These are phyloP conservation scores for Candida glucosophila DNA, from an alignment of 1,139 yeast species.

Conservation along the genomic window DNA sequence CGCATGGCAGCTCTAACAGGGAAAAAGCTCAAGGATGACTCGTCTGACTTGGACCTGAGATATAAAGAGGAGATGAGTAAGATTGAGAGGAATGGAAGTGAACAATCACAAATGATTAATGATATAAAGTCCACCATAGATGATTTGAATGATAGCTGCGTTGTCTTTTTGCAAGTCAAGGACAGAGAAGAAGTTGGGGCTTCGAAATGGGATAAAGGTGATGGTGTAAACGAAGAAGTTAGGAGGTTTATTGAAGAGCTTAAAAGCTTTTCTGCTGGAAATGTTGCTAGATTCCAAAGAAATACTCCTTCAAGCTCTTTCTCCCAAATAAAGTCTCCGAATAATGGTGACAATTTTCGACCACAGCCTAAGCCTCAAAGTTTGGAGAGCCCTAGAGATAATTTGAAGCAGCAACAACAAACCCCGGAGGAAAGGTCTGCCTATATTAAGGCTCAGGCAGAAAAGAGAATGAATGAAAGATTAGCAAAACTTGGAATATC, in stretches of 20 bases:
- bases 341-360: conserved; percentile 1
- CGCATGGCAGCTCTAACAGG: conserved; percentile 93
- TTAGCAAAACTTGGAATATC: conserved; percentile 78
- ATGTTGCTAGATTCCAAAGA: neutral
- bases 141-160: conserved; percentile 60
- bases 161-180: conserved; percentile 33
- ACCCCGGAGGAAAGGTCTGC: conserved; percentile 68
- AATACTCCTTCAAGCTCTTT: conserved; percentile 5
- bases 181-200: conserved; percentile 45
- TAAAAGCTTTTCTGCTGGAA: conserved; percentile 14
- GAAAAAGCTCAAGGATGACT: conserved; percentile 34
- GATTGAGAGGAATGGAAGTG: conserved; percentile 47
- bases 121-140: conserved; percentile 72
- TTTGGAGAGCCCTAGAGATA: conserved; percentile 2
- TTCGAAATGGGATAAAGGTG: conserved; percentile 78
- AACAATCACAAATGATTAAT: conserved; percentile 48
- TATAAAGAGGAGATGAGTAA: conserved; percentile 47
- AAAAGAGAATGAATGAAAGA: conserved; percentile 80
- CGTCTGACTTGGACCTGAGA: conserved; percentile 43
- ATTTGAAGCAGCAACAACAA: conserved; percentile 12
- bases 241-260: conserved; percentile 53
- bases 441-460: conserved; percentile 84
- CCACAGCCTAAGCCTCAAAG: conserved; percentile 1
- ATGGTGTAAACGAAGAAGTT: conserved; percentile 62
- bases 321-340: conserved; percentile 5